phyloP scores from a whole-genome alignment of 306 rosid species.

The Castanea mollissima region DNA sequence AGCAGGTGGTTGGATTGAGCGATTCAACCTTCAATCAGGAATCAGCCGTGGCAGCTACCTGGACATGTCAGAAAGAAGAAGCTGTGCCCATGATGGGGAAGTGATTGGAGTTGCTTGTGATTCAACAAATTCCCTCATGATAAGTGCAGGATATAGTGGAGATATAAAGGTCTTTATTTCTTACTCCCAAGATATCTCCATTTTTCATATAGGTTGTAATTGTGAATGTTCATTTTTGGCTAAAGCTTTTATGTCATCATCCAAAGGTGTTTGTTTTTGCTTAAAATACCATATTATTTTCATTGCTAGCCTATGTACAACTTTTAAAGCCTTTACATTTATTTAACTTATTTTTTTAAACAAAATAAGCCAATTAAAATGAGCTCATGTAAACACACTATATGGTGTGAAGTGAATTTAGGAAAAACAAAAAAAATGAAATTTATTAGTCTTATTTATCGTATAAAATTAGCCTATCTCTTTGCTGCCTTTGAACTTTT shows the following conservation, averaged over 20 bases:
- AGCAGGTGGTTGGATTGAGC: constrained; percentile 96
- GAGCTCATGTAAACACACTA: too few species aligned
- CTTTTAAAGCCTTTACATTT: too few species aligned
- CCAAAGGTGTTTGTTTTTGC: neutral
- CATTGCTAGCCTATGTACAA: too few species aligned
- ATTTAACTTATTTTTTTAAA: too few species aligned
- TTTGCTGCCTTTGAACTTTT: too few species aligned
- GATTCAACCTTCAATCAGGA: constrained; percentile 95
- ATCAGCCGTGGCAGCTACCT: constrained; percentile 73
- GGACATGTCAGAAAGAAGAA: constrained; percentile 51
- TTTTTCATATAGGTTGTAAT: neutral
- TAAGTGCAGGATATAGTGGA: constrained; percentile 89
- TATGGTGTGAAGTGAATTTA: too few species aligned
- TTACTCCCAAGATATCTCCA: neutral
- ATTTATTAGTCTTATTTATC: too few species aligned
- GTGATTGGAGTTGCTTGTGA: constrained; percentile 97
- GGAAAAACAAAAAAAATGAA: too few species aligned
- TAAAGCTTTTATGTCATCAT: neutral
- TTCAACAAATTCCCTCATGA: constrained; percentile 82
- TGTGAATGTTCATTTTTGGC: neutral
- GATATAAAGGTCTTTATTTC: constrained; percentile 69
- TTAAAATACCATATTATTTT: neutral
- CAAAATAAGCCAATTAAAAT: too few species aligned
- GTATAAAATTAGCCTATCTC: too few species aligned
- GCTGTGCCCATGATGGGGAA: constrained; percentile 80